Conservation (phyloP, 208 protist genomes). For the Leishmania amazonensis region DNA sequence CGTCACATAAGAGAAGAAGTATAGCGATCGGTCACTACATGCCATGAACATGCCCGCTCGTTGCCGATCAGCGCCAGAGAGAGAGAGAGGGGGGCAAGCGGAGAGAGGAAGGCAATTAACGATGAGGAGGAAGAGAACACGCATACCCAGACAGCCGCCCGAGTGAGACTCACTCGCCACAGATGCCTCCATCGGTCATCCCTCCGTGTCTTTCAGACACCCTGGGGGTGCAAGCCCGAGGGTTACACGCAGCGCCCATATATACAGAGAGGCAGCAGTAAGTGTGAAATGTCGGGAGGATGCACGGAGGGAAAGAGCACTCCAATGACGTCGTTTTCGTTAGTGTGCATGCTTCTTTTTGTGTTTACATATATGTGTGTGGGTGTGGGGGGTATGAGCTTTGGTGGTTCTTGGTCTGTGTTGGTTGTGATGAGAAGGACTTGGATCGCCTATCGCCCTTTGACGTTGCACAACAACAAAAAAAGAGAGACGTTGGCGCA, state of each 20-base stretch:
- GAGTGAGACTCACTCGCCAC: neutral
- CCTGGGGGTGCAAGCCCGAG: neutral
- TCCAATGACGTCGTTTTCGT: neutral
- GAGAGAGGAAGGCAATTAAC: too few relatives aligned
- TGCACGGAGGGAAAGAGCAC: neutral
- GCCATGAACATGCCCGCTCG: neutral
- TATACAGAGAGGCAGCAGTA: neutral
- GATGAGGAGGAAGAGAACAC: neutral
- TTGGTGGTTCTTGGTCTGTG: neutral
- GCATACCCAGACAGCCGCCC: neutral
- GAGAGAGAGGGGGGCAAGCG: neutral
- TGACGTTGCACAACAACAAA: neutral
- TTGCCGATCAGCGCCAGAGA: neutral
- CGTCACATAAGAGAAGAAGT: neutral
- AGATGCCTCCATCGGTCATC: neutral
- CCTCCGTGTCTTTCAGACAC: too few relatives aligned
- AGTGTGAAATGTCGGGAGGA: neutral
- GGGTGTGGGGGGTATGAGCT: neutral
- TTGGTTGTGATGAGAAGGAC: neutral
- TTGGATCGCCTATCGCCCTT: neutral
- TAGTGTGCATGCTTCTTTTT: neutral
- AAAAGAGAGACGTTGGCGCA: constrained; percentile 5
- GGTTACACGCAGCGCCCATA: neutral
- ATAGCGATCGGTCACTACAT: neutral
- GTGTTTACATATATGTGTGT: neutral